These are phyloP conservation scores for Ophiostoma quercus DNA, from an alignment of 2,329 filamentous ascomycete species.

Conservation along the genomic window DNA sequence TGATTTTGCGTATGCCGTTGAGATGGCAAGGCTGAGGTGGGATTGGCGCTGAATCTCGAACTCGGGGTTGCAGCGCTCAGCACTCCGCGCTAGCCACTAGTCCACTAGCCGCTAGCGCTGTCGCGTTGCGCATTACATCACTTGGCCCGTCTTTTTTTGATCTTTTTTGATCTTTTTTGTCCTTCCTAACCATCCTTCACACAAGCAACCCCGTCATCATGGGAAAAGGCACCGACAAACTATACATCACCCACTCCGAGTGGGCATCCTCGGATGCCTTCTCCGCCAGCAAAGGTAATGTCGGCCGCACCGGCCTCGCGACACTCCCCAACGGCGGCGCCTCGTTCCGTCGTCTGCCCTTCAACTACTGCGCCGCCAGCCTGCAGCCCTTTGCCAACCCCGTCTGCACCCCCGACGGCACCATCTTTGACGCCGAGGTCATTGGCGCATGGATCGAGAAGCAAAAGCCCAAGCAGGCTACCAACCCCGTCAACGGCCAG, in stretches of 20 bases:
- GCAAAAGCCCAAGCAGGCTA: constrained; percentile 83
- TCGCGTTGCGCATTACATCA: constrained; percentile 15
- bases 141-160: neutral
- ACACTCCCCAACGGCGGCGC: constrained; percentile 23
- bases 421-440: constrained; percentile 91
- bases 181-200: neutral
- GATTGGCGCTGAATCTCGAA: neutral
- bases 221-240: constrained; percentile 53
- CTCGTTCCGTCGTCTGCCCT: constrained; percentile 79
- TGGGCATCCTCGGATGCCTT: constrained; percentile 91
- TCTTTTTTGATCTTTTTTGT: neutral
- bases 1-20: neutral
- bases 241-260: constrained; percentile 89
- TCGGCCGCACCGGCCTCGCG: constrained; percentile 38
- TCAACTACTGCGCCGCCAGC: constrained; percentile 95
- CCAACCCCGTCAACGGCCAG: constrained; percentile 81
- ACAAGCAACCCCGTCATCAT: constrained; percentile 32
- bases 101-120: neutral
- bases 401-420: constrained; percentile 82
- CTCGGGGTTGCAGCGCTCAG: neutral
- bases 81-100: neutral
- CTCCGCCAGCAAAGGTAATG: constrained; percentile 66
- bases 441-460: constrained; percentile 93
- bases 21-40: neutral
- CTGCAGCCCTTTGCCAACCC: constrained; percentile 93